Evolutionary conservation across 1,284 basidiomycete species (phyloP).

Genomic region (Caloboletus firmus): DNA sequence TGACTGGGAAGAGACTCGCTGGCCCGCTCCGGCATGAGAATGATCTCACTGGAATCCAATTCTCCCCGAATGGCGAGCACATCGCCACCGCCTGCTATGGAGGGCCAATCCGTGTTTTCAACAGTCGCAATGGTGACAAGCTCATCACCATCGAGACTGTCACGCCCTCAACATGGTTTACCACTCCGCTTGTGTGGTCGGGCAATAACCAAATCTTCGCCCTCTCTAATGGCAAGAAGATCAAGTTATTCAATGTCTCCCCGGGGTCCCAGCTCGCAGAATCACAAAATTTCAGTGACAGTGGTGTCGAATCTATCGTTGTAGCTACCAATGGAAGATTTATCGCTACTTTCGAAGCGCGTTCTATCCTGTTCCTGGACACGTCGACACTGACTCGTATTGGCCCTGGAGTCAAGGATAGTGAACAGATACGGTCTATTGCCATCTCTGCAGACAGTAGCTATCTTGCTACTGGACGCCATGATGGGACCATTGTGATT

Average conservation of each 20-base stretch:
- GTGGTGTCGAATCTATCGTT: not conserved
- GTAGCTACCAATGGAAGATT: not conserved
- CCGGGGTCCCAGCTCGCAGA: not conserved
- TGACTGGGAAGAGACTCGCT: not conserved
- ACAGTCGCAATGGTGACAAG: not conserved
- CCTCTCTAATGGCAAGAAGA: accelerated
- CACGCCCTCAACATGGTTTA: accelerated
- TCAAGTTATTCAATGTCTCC: not conserved
- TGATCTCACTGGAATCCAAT: not conserved
- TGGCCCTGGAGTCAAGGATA: not conserved
- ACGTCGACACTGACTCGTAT: not conserved
- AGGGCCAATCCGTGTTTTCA: not conserved
- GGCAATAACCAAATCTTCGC: not conserved
- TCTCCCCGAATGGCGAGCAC: not conserved
- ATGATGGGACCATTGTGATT: not conserved
- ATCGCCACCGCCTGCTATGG: not conserved
- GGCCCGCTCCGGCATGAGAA: not conserved
- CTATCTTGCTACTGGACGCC: not conserved
- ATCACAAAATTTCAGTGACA: not conserved
- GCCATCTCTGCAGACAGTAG: not conserved
- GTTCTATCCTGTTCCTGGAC: not conserved
- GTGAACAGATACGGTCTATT: accelerated
- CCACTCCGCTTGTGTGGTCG: not conserved
- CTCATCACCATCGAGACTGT: not conserved
- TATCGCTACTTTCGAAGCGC: not conserved